phyloP scores from a whole-genome alignment of 495 filamentous ascomycete species.

The Aspergillus leporis region DNA sequence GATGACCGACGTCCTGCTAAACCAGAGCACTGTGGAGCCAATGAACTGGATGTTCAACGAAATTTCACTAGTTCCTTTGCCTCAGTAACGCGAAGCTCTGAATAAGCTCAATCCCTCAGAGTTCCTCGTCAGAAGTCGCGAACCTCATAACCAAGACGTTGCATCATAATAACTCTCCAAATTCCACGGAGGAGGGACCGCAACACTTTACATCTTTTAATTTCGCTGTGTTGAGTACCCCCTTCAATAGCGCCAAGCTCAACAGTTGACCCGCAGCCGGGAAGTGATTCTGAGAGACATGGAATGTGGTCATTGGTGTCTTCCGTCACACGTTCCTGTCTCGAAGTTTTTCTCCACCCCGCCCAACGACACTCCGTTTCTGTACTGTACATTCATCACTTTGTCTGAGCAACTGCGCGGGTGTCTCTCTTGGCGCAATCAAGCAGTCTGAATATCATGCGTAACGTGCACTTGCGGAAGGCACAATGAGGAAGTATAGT shows the following conservation, averaged over 20 bases:
- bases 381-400: conserved; percentile 79
- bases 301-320: not conserved
- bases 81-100: not conserved
- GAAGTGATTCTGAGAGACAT: not conserved
- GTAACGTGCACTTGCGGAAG: not conserved
- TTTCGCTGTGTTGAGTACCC: too few species aligned
- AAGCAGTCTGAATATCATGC: not conserved
- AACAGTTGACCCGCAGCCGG: not conserved
- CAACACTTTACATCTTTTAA: too few species aligned
- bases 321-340: not conserved
- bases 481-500: not conserved
- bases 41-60: not conserved
- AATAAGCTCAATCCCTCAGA: not conserved
- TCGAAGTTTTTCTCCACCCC: conserved; percentile 49
- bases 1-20: not conserved
- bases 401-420: conserved; percentile 44
- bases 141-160: too few species aligned
- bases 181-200: too few species aligned
- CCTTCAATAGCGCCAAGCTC: too few species aligned
- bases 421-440: not conserved
- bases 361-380: conserved; percentile 88
- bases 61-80: not conserved
- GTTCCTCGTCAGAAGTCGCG: too few species aligned
- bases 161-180: too few species aligned
- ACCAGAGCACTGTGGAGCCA: not conserved